phyloP scores from a whole-genome alignment of 352 stramenopile species.

The Globisporangium parvum region DNA sequence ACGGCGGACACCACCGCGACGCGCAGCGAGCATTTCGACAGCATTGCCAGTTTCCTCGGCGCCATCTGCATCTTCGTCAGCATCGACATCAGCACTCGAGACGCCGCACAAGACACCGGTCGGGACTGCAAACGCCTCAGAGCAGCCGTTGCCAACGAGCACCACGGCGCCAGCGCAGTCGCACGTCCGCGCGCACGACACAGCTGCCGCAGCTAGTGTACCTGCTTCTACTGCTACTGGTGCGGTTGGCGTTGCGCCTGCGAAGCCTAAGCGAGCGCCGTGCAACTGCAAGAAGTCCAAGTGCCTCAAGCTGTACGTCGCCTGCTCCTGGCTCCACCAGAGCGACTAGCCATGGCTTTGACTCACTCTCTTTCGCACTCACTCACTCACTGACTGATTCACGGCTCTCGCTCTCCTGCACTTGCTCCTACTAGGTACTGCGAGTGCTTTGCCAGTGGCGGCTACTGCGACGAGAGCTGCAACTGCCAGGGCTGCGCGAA shows the following conservation, averaged over 20 bases:
- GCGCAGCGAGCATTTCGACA: slow-evolving; percentile 5
- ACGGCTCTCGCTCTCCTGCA: neutral
- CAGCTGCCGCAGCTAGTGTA: neutral
- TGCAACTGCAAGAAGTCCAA: slow-evolving; percentile 98
- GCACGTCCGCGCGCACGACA: neutral
- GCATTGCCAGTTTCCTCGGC: neutral
- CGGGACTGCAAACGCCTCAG: neutral
- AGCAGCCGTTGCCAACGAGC: neutral
- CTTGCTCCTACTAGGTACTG: slow-evolving; percentile 66
- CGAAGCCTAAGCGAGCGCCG: slow-evolving; percentile 47
- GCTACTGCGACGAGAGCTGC: slow-evolving; percentile 90
- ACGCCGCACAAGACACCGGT: slow-evolving; percentile 3
- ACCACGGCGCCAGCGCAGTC: neutral
- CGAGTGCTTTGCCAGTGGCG: slow-evolving; percentile 92
- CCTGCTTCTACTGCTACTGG: neutral
- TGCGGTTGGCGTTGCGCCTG: neutral
- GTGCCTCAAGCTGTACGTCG: slow-evolving; percentile 91
- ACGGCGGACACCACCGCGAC: slow-evolving; percentile 1
- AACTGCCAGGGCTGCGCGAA: slow-evolving; percentile 93
- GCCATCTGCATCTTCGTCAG: neutral
- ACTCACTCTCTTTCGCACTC: neutral
- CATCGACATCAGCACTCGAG: slow-evolving; percentile 1
- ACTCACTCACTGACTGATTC: neutral
- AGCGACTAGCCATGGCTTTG: neutral
- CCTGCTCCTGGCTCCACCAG: neutral